Evolutionary conservation across 2,329 filamentous ascomycete genomes (phyloP).

Genomic region (Colletotrichum orbiculare): DNA sequence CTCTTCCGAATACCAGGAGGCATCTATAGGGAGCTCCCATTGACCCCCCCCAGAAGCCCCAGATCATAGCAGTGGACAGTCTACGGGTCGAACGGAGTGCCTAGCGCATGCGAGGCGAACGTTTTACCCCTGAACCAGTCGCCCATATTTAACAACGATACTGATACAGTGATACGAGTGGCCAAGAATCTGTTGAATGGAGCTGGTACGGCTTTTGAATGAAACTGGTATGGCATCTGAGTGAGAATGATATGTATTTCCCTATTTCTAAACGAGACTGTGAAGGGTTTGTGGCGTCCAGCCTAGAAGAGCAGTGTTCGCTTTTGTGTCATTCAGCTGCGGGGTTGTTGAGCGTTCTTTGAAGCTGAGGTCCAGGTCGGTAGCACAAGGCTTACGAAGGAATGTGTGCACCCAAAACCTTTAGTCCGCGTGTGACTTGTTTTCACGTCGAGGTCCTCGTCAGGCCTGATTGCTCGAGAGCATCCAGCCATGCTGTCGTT

Average conservation of each 20-base stretch:
- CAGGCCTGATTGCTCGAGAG: too few relatives aligned
- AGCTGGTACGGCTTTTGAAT: neutral
- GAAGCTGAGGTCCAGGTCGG: neutral
- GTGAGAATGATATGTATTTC: neutral
- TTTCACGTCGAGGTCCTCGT: neutral
- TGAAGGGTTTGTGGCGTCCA: conserved; percentile 3
- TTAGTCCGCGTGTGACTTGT: neutral
- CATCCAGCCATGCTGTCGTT: neutral
- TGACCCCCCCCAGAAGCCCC: neutral
- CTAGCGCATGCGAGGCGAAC: conserved; percentile 1
- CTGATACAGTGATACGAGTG: too few relatives aligned
- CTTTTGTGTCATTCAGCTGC: conserved; percentile 8
- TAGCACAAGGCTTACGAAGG: conserved; percentile 1
- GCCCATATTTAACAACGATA: neutral
- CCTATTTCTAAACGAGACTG: neutral
- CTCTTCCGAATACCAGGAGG: too few relatives aligned
- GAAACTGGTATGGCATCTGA: neutral
- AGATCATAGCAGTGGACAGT: neutral
- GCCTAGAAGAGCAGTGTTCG: neutral
- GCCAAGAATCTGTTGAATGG: neutral
- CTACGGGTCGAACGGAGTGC: neutral
- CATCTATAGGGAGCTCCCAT: neutral
- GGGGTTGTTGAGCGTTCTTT: neutral
- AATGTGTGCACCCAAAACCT: neutral
- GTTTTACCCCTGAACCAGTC: conserved; percentile 1